Evolutionary conservation across 2,329 filamentous ascomycete species (phyloP).

Genomic region (Beauveria varroae): DNA sequence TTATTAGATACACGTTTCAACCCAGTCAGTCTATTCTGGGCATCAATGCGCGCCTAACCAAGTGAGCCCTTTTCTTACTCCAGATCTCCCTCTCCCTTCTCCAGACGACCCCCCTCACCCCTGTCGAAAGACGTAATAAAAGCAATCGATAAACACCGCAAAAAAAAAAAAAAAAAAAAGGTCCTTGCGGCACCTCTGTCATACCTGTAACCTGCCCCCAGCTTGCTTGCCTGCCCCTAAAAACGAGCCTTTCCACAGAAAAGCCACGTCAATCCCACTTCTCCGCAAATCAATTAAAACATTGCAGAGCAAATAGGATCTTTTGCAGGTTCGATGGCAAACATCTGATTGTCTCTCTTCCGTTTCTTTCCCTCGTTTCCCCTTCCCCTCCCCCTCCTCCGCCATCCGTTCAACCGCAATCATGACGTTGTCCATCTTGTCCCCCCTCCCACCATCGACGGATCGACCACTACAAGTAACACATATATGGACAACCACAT

Average conservation of each 20-base stretch:
- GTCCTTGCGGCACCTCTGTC: not conserved
- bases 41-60: not conserved
- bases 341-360: not conserved
- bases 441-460: not conserved
- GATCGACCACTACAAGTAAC: not conserved
- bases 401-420: not conserved
- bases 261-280: not conserved
- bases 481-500: not conserved
- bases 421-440: not conserved
- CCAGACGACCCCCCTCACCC: not conserved
- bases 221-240: too few relatives aligned
- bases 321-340: too few relatives aligned
- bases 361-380: not conserved
- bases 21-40: not conserved
- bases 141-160: not conserved
- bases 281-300: not conserved
- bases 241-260: too few relatives aligned
- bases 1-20: not conserved
- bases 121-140: too few relatives aligned
- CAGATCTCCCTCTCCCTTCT: not conserved
- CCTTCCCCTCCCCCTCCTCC: not conserved
- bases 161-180: not conserved
- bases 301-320: not conserved
- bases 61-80: not conserved
- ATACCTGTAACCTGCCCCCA: not conserved